A percentile compares a stretch with the other conserved stretches of the same genome.
phyloP scores from a whole-genome alignment of 371 early-diverging fungal species.

The Capniomyces stellatus region DNA sequence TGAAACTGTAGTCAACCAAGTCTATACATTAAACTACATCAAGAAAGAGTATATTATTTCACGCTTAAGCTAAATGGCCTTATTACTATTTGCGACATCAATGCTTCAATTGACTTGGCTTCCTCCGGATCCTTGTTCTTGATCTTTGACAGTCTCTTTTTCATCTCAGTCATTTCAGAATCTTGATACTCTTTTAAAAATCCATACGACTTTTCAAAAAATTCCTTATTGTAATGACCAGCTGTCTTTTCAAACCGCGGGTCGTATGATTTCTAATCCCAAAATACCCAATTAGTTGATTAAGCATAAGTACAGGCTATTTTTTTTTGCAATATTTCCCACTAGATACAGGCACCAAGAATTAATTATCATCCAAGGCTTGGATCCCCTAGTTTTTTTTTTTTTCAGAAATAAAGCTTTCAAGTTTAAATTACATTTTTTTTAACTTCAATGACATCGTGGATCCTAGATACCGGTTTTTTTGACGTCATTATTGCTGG shows the following conservation, averaged over 20 bases:
- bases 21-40: too few species aligned
- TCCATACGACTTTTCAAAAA: constrained; percentile 67
- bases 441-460: constrained; percentile 3
- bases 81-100: too few species aligned
- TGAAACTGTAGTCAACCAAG: too few species aligned
- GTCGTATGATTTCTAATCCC: constrained; percentile 61
- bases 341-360: too few species aligned
- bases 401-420: constrained; percentile 19
- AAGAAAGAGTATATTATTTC: too few species aligned
- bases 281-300: constrained; percentile 60
- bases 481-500: too few species aligned
- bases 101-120: too few species aligned
- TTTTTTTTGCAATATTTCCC: constrained; percentile 8
- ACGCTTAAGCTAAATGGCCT: too few species aligned
- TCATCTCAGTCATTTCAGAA: constrained; percentile 46
- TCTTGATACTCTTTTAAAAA: constrained; percentile 59
- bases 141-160: constrained; percentile 29
- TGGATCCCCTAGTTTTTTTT: constrained; percentile 24
- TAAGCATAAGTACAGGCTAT: constrained; percentile 46
- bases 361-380: too few species aligned
- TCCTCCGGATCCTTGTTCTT: too few species aligned
- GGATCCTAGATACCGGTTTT: too few species aligned
- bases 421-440: constrained; percentile 8
- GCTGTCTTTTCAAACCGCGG: constrained; percentile 74
- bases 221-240: constrained; percentile 65